Evolutionary conservation across 352 stramenopile genomes (phyloP).

Genomic region (Thalassiosira oceanica): DNA sequence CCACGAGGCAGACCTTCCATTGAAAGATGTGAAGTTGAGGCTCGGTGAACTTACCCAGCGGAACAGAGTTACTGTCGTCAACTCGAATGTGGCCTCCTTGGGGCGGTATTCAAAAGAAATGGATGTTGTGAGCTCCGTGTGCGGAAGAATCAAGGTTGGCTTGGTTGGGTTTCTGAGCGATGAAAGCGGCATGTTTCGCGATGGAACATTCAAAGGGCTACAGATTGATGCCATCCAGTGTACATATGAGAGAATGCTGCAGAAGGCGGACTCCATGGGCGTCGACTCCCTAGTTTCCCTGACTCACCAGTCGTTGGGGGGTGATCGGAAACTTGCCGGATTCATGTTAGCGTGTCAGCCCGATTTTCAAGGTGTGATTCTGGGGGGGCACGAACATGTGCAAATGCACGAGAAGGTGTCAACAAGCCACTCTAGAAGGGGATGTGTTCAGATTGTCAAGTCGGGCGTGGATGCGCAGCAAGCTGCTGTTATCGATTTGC

Average conservation of each 20-base stretch:
- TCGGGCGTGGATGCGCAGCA: constrained; percentile 42
- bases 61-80: constrained; percentile 40
- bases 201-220: constrained; percentile 63
- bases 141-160: constrained; percentile 42
- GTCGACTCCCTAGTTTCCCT: constrained; percentile 40
- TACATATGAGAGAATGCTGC: constrained; percentile 26
- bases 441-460: constrained; percentile 46
- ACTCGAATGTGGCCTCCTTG: constrained; percentile 57
- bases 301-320: constrained; percentile 48
- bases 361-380: constrained; percentile 22
- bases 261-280: constrained; percentile 11
- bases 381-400: constrained; percentile 59
- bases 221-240: constrained; percentile 51
- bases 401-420: constrained; percentile 24
- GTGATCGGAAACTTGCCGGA: constrained; percentile 39
- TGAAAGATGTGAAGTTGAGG: constrained; percentile 46
- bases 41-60: constrained; percentile 41
- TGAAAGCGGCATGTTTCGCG: constrained; percentile 61
- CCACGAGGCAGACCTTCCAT: constrained; percentile 70
- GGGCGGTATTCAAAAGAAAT: constrained; percentile 20
- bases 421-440: background rate
- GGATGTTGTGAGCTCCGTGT: constrained; percentile 52
- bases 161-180: constrained; percentile 68
- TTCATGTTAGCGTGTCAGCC: constrained; percentile 21
- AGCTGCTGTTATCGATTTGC: constrained; percentile 50